phyloP scores from a whole-genome alignment of 1,284 basidiomycete species.

The Pseudozyma tsukubaensis region DNA sequence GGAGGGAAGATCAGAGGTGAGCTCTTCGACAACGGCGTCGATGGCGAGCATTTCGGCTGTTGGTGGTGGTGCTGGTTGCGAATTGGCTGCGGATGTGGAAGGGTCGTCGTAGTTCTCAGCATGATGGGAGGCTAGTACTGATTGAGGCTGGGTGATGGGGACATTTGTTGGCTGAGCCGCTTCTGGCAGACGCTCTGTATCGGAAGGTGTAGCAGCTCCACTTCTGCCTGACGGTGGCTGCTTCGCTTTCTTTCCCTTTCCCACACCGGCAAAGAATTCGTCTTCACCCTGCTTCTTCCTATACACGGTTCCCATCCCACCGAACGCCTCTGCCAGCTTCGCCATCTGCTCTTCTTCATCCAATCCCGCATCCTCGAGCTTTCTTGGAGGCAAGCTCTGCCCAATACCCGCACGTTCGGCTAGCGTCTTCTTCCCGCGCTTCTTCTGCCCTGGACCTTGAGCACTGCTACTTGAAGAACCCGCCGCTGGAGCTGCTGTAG shows the following conservation, averaged over 20 bases:
- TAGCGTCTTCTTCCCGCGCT: constrained; percentile 41
- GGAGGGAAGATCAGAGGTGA: constrained; percentile 16
- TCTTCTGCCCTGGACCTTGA: constrained; percentile 5
- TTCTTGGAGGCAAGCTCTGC: constrained; percentile 30
- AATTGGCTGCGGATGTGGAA: constrained; percentile 6
- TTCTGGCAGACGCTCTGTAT: background rate
- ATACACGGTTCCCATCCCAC: constrained; percentile 46
- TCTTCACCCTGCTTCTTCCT: constrained; percentile 41
- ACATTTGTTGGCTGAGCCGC: background rate
- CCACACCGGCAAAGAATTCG: constrained; percentile 33
- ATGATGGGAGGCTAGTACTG: background rate
- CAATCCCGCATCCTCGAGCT: constrained; percentile 11
- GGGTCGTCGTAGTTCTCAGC: constrained; percentile 2
- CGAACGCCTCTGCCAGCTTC: constrained; percentile 37
- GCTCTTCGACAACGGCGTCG: constrained; percentile 45
- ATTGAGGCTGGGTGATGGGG: background rate
- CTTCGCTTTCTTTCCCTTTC: constrained; percentile 33
- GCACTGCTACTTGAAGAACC: background rate
- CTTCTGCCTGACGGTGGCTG: background rate
- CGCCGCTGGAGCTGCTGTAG: background rate
- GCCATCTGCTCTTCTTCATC: constrained; percentile 35
- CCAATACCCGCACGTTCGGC: constrained; percentile 35
- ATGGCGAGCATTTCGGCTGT: constrained; percentile 49
- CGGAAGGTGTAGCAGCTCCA: background rate
- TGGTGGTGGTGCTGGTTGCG: constrained; percentile 29